Conservation (phyloP, 768 basidiomycete species). For the Podaxis sp. region DNA sequence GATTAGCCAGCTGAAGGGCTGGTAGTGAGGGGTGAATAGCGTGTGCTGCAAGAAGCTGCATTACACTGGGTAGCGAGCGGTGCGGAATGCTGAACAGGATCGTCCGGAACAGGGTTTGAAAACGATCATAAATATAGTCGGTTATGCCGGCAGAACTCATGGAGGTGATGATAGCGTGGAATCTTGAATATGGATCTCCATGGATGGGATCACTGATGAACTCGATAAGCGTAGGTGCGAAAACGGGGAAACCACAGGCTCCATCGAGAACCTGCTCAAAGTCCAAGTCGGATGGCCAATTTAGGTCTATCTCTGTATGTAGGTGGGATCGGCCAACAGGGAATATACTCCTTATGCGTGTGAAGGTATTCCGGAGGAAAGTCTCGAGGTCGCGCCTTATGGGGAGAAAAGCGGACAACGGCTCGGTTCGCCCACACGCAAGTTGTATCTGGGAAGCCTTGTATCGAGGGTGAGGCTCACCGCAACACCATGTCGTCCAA, state of each 20-base stretch:
- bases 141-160: neutral
- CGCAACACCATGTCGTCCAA: too few species aligned
- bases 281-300: too few species aligned
- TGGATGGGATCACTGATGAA: conserved; percentile 17
- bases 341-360: too few species aligned
- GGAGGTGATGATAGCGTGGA: neutral
- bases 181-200: neutral
- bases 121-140: neutral
- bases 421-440: too few species aligned
- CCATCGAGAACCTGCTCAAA: too few species aligned
- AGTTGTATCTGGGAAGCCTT: too few species aligned
- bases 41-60: neutral
- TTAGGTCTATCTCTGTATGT: too few species aligned
- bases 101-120: neutral
- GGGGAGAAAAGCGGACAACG: too few species aligned
- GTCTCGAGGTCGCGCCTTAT: too few species aligned
- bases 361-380: too few species aligned
- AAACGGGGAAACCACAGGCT: conserved; percentile 15
- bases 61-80: neutral
- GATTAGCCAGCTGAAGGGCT: neutral
- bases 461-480: too few species aligned
- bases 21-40: neutral
- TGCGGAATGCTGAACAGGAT: neutral
- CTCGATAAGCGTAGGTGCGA: conserved; percentile 15
- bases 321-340: too few species aligned